Conservation (phyloP, 2,329 filamentous ascomycete genomes). For the Ceratocystiopsis brevicomis region DNA sequence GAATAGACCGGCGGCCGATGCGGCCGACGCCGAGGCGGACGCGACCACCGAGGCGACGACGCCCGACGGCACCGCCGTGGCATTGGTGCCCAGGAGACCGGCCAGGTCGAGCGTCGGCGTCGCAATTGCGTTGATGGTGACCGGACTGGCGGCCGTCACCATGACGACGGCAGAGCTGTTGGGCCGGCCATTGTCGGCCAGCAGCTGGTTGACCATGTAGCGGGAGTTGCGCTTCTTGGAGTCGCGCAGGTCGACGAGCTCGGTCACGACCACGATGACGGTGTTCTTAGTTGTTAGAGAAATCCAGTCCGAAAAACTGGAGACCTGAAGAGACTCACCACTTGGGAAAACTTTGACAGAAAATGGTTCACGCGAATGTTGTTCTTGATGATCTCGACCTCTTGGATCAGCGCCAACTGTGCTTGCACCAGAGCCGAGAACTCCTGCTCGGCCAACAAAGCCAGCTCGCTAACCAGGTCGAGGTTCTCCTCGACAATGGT, state of each 20-base stretch:
- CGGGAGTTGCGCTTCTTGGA: slow-evolving; percentile 14
- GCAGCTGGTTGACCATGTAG: slow-evolving; percentile 21
- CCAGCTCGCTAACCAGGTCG: slow-evolving; percentile 17
- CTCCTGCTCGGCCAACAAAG: slow-evolving; percentile 18
- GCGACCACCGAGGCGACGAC: slow-evolving; percentile 1
- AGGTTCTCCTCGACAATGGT: slow-evolving; percentile 19
- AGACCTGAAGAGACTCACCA: slow-evolving; percentile 13
- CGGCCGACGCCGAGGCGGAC: slow-evolving; percentile 6
- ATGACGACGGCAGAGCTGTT: slow-evolving; percentile 19
- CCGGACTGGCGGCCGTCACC: slow-evolving; percentile 18
- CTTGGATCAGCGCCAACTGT: slow-evolving; percentile 17
- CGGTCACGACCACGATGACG: slow-evolving; percentile 20
- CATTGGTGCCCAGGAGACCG: slow-evolving; percentile 4
- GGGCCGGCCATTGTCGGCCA: slow-evolving; percentile 19
- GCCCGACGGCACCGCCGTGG: background rate
- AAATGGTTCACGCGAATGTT: slow-evolving; percentile 24
- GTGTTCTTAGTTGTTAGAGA: slow-evolving; percentile 15
- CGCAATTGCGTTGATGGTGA: slow-evolving; percentile 16
- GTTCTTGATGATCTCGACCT: slow-evolving; percentile 22
- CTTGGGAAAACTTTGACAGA: slow-evolving; percentile 17
- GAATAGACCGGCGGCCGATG: slow-evolving; percentile 7
- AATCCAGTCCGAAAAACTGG: background rate
- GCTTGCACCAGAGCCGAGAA: slow-evolving; percentile 20
- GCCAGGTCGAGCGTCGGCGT: slow-evolving; percentile 11
- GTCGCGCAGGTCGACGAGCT: slow-evolving; percentile 18